Conservation (phyloP, 352 stramenopile genomes). For the Elongisporangium prolatum region DNA sequence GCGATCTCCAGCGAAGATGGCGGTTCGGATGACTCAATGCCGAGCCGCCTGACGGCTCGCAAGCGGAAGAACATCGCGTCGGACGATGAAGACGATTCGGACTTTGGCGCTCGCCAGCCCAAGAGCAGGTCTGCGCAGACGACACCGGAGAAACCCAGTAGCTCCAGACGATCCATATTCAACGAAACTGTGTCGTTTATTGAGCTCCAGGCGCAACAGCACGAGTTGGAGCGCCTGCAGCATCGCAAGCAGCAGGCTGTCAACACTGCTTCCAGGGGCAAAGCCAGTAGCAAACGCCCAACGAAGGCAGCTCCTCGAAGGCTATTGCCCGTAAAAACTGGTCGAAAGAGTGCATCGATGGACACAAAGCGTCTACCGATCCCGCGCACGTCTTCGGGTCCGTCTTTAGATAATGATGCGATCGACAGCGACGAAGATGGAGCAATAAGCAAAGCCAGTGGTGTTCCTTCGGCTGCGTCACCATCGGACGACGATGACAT, state of each 20-base stretch:
- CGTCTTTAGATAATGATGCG: background rate
- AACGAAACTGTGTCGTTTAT: constrained; percentile 46
- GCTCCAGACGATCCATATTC: constrained; percentile 19
- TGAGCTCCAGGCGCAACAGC: constrained; percentile 62
- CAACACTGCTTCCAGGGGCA: constrained; percentile 1
- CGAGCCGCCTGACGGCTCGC: background rate
- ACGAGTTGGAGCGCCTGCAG: constrained; percentile 28
- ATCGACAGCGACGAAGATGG: background rate
- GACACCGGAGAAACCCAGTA: background rate
- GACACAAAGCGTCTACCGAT: background rate
- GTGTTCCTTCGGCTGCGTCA: no score
- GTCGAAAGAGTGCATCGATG: background rate
- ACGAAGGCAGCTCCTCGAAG: background rate
- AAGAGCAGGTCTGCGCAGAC: constrained; percentile 10
- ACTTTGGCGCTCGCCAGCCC: constrained; percentile 3
- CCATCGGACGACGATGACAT: background rate
- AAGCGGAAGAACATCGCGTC: constrained; percentile 12
- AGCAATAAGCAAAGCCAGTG: background rate
- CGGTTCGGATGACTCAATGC: background rate
- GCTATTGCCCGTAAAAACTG: background rate
- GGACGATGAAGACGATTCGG: constrained; percentile 12
- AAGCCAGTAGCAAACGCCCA: constrained; percentile 4
- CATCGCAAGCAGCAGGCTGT: constrained; percentile 10
- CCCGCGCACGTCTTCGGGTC: background rate
- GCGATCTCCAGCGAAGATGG: background rate